Evolutionary conservation across 495 filamentous ascomycete species (phyloP).

Genomic region (Aspergillus heteromorphus): DNA sequence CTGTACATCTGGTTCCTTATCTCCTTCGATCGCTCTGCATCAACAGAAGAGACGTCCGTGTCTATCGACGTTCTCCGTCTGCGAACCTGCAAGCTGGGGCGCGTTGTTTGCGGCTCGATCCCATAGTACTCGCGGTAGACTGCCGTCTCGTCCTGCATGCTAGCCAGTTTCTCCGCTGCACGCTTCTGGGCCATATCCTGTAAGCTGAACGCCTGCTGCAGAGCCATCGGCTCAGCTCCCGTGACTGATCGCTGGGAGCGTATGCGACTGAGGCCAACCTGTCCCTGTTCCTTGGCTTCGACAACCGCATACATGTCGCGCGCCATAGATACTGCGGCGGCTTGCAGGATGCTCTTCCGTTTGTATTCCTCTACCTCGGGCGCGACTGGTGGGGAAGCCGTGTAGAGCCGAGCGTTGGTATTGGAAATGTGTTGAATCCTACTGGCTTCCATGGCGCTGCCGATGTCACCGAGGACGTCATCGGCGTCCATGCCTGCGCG

Average conservation of each 20-base stretch:
- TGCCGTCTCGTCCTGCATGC: slow-evolving; percentile 66
- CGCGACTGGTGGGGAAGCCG: slow-evolving; percentile 65
- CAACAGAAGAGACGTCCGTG: slow-evolving; percentile 54
- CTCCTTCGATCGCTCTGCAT: slow-evolving; percentile 60
- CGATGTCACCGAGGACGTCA: slow-evolving; percentile 26
- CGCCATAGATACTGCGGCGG: slow-evolving; percentile 82
- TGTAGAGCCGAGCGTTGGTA: slow-evolving; percentile 62
- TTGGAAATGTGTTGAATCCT: slow-evolving; percentile 49
- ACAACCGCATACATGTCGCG: slow-evolving; percentile 70
- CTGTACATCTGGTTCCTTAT: slow-evolving; percentile 78
- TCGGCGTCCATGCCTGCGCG: slow-evolving; percentile 66
- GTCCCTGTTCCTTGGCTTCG: slow-evolving; percentile 40
- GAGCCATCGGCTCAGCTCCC: slow-evolving; percentile 25
- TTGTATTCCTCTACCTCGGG: slow-evolving; percentile 69
- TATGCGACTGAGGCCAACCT: slow-evolving; percentile 32
- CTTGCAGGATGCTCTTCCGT: slow-evolving; percentile 63
- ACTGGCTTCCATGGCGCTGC: slow-evolving; percentile 49
- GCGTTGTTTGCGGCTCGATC: slow-evolving; percentile 40
- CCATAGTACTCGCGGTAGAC: slow-evolving; percentile 72
- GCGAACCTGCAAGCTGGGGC: slow-evolving; percentile 52
- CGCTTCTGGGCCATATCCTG: slow-evolving; percentile 82
- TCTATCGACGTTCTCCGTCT: slow-evolving; percentile 68
- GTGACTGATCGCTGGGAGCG: slow-evolving; percentile 31
- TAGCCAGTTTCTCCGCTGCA: slow-evolving; percentile 75
- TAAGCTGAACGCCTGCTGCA: slow-evolving; percentile 53